Evolutionary conservation across 2,329 filamentous ascomycete genomes (phyloP).

Genomic region (Magnaporthiopsis incrustans): DNA sequence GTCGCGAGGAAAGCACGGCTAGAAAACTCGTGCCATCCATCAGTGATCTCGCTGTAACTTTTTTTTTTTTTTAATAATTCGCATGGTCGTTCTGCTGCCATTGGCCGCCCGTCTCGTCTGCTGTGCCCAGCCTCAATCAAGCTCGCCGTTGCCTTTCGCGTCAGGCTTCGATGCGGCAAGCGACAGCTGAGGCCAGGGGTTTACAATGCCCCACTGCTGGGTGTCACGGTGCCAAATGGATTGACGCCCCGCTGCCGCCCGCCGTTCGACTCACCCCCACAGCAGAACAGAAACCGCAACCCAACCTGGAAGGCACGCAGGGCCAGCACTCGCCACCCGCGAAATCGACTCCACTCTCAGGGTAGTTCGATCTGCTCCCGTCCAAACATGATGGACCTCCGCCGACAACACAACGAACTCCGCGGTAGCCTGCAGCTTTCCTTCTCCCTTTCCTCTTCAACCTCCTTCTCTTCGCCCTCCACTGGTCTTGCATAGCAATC

Average conservation of each 20-base stretch:
- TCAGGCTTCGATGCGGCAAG: not conserved
- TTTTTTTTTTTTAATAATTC: not conserved
- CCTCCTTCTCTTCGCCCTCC: not conserved
- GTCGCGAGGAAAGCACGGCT: not conserved
- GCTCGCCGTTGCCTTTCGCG: too few relatives aligned
- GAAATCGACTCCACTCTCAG: not conserved
- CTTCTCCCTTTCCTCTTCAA: not conserved
- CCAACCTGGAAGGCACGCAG: not conserved
- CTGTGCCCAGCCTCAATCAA: not conserved
- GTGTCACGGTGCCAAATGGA: not conserved
- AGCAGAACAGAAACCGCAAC: not conserved
- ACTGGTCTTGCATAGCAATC: not conserved
- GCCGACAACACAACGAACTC: not conserved
- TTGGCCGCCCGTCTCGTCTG: not conserved
- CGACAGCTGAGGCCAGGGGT: not conserved
- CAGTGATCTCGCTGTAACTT: too few relatives aligned
- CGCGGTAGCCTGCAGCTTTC: not conserved
- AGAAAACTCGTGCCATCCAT: too few relatives aligned
- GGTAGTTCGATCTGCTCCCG: not conserved
- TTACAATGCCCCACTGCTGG: too few relatives aligned
- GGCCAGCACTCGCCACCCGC: not conserved
- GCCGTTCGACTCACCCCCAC: not conserved
- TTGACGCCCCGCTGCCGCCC: too few relatives aligned
- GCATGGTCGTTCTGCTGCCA: not conserved
- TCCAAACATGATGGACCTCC: not conserved